These are phyloP conservation scores for Pezicula rhizophila DNA, from an alignment of 2,329 filamentous ascomycete genomes.

Conservation along the genomic window DNA sequence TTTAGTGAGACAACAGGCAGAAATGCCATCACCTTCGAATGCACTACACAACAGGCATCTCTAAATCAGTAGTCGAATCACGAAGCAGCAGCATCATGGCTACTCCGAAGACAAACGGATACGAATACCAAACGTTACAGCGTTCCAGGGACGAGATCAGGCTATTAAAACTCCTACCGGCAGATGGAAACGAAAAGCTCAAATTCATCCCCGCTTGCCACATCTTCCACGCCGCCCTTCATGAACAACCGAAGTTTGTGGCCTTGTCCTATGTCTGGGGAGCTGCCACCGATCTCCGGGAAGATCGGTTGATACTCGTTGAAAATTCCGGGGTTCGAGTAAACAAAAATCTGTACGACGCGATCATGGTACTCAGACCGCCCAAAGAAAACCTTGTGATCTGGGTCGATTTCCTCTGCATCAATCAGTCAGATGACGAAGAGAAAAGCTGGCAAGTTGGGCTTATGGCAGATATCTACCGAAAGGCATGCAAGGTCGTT, in stretches of 20 bases:
- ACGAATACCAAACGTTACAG: conserved; percentile 1
- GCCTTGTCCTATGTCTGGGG: conserved; percentile 10
- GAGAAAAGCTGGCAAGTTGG: conserved; percentile 10
- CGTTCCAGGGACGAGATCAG: conserved; percentile 9
- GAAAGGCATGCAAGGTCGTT: conserved; percentile 2
- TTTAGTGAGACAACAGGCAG: no score
- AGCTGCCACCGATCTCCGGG: background rate
- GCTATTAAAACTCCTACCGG: conserved; percentile 6
- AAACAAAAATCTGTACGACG: conserved; percentile 10
- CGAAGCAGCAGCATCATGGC: background rate
- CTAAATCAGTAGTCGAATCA: no score
- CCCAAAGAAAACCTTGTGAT: conserved; percentile 5
- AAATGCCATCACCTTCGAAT: no score
- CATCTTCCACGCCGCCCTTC: conserved; percentile 4
- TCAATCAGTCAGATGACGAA: conserved; percentile 9
- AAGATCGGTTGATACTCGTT: conserved; percentile 9
- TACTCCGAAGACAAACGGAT: background rate
- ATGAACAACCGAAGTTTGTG: conserved; percentile 9
- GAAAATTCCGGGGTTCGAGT: conserved; percentile 7
- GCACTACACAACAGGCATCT: no score
- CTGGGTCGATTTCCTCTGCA: conserved; percentile 12
- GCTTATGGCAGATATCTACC: conserved; percentile 11
- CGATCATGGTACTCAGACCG: conserved; percentile 5
- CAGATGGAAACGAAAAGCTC: conserved; percentile 1
- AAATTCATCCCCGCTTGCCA: conserved; percentile 4